Evolutionary conservation across 345 rosid genomes (phyloP), one percentile per base, ranked within the genome.

Genomic region (Gossypium herbaceum): DNA sequence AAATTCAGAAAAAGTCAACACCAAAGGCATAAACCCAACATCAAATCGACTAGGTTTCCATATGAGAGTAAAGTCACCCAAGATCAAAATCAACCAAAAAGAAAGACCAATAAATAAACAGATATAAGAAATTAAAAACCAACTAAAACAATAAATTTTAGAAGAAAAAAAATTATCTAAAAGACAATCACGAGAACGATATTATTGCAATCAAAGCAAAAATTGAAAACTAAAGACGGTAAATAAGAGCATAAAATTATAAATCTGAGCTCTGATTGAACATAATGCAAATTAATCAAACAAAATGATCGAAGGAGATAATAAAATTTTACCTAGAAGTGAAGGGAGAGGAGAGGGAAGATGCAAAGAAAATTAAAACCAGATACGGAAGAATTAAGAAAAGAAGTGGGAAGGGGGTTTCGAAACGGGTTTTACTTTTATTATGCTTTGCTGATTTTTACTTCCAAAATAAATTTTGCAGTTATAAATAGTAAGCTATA

Each of bases 41-140:
- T 68, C 72, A 68, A 12, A 68, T 24, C 56, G 12, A 47, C 20
- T 68, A 47, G 56, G 71, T 34, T 68, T 68, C 47, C 25, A n/a
- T n/a, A 17, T 3, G 12, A 34, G 7, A 16, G 2, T 9, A 34
- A 39, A 63, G 17, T 63, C 24, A 20, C 22, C 25, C 44, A 41
- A 48, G 19, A 24, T 39, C 48, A 63, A 63, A 15, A 41, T 64
- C 68, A 64, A 64, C 9, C 11, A 47, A 50, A 50, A 11, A 50
- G 12, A 12, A 12, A 50, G 17, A 4, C 54, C 68, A 62, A 2
- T 62, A 19, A 39, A 3, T 51, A 15, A 51, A 48, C 7, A 51
- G 56, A 51, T 16, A 51, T 51, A 34, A 34, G 41, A 34, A 34
- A 1, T 34, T 34, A 34, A 34, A 34, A 5, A 4, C 41, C 41